phyloP scores from a whole-genome alignment of 768 basidiomycete genomes.

The Lyophyllum semitale region DNA sequence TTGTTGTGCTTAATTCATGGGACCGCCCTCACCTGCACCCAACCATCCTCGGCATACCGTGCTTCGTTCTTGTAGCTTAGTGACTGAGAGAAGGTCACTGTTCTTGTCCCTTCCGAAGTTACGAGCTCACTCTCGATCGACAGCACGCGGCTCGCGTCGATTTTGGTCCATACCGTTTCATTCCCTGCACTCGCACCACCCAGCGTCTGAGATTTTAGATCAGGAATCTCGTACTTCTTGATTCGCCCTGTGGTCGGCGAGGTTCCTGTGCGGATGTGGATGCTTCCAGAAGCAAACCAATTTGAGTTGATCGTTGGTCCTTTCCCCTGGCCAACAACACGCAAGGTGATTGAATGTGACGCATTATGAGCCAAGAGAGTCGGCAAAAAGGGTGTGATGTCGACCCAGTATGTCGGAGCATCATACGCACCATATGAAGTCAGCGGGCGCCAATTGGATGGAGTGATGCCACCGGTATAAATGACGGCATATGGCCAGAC shows the following conservation, averaged over 20 bases:
- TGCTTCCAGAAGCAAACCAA: conserved; percentile 59
- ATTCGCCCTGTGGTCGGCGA: conserved; percentile 55
- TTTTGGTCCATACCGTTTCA: conserved; percentile 51
- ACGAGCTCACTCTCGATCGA: conserved; percentile 52
- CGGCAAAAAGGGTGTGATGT: conserved; percentile 64
- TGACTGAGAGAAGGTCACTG: conserved; percentile 51
- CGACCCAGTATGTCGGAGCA: conserved; percentile 63
- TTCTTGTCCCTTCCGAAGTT: conserved; percentile 46
- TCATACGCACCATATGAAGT: conserved; percentile 66
- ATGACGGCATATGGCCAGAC: conserved; percentile 58
- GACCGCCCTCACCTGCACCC: conserved; percentile 28
- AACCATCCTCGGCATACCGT: conserved; percentile 45
- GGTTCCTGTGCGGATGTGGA: conserved; percentile 55
- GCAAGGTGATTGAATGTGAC: conserved; percentile 56
- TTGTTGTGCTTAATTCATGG: not conserved
- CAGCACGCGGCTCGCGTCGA: conserved; percentile 45
- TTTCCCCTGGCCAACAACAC: conserved; percentile 56
- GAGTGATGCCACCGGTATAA: conserved; percentile 65
- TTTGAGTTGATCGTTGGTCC: conserved; percentile 58
- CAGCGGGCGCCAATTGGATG: conserved; percentile 51
- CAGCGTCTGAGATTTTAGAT: conserved; percentile 41
- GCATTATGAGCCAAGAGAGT: conserved; percentile 41
- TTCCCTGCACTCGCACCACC: conserved; percentile 40
- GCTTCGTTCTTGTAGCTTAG: conserved; percentile 53
- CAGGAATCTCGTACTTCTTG: conserved; percentile 43